Base-by-base conservation (phyloP, 2,329 filamentous ascomycete genomes). In the Rhinocladiella similis region DNA sequence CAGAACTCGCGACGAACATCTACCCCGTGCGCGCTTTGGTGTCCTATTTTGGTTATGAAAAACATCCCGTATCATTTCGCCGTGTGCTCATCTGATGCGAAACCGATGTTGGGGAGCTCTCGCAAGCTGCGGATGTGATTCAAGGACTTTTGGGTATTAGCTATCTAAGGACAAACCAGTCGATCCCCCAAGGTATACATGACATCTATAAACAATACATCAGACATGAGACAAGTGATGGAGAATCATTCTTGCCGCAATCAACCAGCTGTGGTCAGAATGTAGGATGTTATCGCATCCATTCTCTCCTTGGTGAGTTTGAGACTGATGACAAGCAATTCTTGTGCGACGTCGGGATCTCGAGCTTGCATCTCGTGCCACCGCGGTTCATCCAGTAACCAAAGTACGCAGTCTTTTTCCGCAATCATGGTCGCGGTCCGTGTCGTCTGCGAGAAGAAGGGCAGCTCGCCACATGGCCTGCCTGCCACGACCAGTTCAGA, bases 301-400 rank as follows among this genome's bases (percentile, higher is more conserved):
- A 97, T 96, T 64, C 94, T 82, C 80, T 99, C 94, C 54, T 88
- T 95, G 41, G 93, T 97, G 70, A 99, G 74, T 78, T 96, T 97
- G 69, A 99, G 72, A n/a, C 89, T 89, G 49, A 97, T 86, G 66
- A 86, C 87, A 70, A 99, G 73, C 67, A 99, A 69, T 74, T 99
- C 94, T 66, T 84, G 82, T 47, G 91, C 91, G 56, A 97, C 85
- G 39, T 91, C 89, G 0, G 85, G 82, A 65, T 95, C 83, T 53
- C 86, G 79, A 57, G 78, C 78, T 71, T 95, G 90, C 60, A 97
- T 70, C 66, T 78, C 81, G 51, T 79, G 78, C 90, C 92, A 99
- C 50, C 80, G 80, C 45, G 86, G 82, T 12, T 77, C 75, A 56
- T 88, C 87, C 75, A 99, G 82, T 60, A 88, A 74, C 94, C 94